These are phyloP conservation scores for Boletus barrowsii DNA, from an alignment of 768 basidiomycete species.

Conservation along the genomic window DNA sequence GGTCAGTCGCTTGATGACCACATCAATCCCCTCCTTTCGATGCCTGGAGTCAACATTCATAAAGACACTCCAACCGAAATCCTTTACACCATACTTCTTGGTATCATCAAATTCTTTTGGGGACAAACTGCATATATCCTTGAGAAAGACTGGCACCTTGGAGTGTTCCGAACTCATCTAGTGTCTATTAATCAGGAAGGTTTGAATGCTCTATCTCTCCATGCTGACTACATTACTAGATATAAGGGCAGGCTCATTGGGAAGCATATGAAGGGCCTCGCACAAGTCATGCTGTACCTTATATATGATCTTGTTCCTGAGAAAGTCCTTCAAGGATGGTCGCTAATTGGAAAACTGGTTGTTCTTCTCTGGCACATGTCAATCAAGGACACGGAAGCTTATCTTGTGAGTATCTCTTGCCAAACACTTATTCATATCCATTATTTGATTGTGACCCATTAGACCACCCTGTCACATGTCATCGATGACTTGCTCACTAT, in stretches of 20 bases:
- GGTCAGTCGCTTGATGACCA: conserved; percentile 2
- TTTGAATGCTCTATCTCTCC: conserved; percentile 21
- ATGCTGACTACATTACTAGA: conserved; percentile 31
- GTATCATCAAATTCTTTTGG: conserved; percentile 36
- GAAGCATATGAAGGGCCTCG: conserved; percentile 31
- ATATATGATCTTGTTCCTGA: conserved; percentile 32
- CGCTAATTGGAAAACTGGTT: conserved; percentile 32
- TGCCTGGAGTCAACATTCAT: conserved; percentile 27
- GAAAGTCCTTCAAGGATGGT: conserved; percentile 26
- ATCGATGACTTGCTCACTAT: conserved; percentile 28
- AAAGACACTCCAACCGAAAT: conserved; percentile 33
- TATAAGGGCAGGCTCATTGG: conserved; percentile 32
- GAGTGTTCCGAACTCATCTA: conserved; percentile 21
- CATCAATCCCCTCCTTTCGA: conserved; percentile 14
- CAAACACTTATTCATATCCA: not conserved
- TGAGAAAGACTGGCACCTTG: conserved; percentile 24
- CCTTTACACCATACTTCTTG: conserved; percentile 34
- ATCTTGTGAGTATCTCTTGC: conserved; percentile 22
- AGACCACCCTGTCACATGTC: conserved; percentile 3
- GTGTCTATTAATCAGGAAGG: conserved; percentile 24
- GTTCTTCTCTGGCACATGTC: conserved; percentile 42
- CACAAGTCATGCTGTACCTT: conserved; percentile 29
- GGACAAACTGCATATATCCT: conserved; percentile 19
- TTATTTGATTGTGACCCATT: not conserved
- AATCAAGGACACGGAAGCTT: conserved; percentile 36